A percentile compares a stretch with the other conserved stretches of the same genome.
phyloP scores from a whole-genome alignment of 192 early-diverging fungal species.

The Dimargaris xerosporica region DNA sequence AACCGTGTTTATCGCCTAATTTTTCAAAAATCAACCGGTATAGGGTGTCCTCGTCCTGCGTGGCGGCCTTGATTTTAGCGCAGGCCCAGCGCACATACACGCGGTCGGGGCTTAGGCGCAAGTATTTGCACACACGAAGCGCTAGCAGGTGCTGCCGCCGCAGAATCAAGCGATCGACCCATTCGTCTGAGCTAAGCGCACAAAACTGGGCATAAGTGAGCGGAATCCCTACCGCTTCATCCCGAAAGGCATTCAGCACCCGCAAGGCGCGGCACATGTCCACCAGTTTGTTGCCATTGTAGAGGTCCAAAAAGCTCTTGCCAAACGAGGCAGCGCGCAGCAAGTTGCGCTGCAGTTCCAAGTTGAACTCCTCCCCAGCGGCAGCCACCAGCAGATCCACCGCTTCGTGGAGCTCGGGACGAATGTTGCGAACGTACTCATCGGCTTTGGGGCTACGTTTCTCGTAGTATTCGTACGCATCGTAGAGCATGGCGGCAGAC shows the following conservation, averaged over 20 bases:
- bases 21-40: conserved; percentile 66
- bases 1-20: conserved; percentile 45
- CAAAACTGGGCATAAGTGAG: conserved; percentile 66
- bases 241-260: conserved; percentile 77
- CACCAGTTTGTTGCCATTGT: conserved; percentile 72
- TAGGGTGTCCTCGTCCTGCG: conserved; percentile 69
- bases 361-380: conserved; percentile 72
- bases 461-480: conserved; percentile 57
- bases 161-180: conserved; percentile 69
- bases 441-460: conserved; percentile 68
- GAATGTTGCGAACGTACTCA: conserved; percentile 84
- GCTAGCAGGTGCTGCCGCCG: conserved; percentile 80
- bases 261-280: conserved; percentile 74
- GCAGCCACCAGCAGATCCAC: conserved; percentile 87
- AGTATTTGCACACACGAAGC: conserved; percentile 64
- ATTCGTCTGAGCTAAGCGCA: conserved; percentile 57
- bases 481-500: conserved; percentile 83
- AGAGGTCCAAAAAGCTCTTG: conserved; percentile 78
- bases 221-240: conserved; percentile 77
- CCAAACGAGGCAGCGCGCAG: conserved; percentile 80
- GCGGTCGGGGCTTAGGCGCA: conserved; percentile 59
- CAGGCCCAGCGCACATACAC: conserved; percentile 96
- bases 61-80: conserved; percentile 72
- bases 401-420: conserved; percentile 60
- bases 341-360: conserved; percentile 63